These are phyloP conservation scores for Verticillium albo-atrum DNA, from an alignment of 2,329 filamentous ascomycete species.

Conservation along the genomic window DNA sequence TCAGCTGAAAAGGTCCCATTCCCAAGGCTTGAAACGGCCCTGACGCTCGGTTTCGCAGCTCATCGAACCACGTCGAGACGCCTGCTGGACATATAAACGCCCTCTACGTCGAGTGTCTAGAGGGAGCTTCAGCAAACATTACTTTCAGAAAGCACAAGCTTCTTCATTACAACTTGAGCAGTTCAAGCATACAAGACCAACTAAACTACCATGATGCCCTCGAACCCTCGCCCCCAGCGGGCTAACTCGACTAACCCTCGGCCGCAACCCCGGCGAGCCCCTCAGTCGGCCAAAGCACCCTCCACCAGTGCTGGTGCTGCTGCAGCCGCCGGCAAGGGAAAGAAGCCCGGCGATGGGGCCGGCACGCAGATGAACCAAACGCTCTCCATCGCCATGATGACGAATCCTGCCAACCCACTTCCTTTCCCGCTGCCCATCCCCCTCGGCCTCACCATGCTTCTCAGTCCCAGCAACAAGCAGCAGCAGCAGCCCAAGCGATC, in stretches of 20 bases:
- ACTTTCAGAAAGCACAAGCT: too few relatives aligned
- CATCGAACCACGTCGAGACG: background rate
- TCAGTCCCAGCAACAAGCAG: conserved; percentile 1
- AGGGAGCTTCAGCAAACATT: background rate
- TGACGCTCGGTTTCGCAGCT: background rate
- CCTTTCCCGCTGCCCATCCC: conserved; percentile 17
- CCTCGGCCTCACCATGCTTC: conserved; percentile 14
- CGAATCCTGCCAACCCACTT: conserved; percentile 13
- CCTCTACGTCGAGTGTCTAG: background rate
- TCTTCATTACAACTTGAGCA: too few relatives aligned
- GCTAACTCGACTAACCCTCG: background rate
- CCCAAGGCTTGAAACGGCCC: background rate
- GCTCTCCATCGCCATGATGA: conserved; percentile 16
- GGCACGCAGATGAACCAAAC: conserved; percentile 18
- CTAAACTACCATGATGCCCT: background rate
- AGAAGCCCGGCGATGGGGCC: conserved; percentile 7
- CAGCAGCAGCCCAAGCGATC: background rate
- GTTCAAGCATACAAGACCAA: background rate
- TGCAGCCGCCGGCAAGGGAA: background rate
- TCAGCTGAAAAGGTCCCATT: background rate
- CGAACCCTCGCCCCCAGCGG: background rate
- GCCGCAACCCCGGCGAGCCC: background rate
- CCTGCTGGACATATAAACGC: background rate
- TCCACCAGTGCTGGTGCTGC: background rate
- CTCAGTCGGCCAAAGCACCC: background rate